Percentiles rank a stretch among this genome's conserved stretches.
These are phyloP conservation scores for Colletotrichum sublineola DNA, from an alignment of 2,329 filamentous ascomycete species.

Conservation along the genomic window DNA sequence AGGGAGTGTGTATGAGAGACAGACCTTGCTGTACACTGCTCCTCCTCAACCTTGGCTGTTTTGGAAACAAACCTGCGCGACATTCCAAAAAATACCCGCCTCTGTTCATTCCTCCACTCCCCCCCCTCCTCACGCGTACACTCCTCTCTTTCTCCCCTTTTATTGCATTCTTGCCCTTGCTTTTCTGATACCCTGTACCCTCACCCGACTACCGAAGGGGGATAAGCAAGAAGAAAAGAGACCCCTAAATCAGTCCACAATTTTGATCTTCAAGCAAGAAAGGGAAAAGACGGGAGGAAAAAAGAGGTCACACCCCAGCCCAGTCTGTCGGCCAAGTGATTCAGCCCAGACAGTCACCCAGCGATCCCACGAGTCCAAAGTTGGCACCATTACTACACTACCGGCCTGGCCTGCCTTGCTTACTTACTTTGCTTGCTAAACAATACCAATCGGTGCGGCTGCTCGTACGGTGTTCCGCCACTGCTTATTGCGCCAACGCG, in stretches of 20 bases:
- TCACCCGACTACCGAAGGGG: slow-evolving; percentile 10
- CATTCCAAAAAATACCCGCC: slow-evolving; percentile 29
- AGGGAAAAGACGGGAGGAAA: neutral
- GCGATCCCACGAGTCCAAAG: slow-evolving; percentile 36
- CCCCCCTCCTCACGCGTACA: slow-evolving; percentile 9
- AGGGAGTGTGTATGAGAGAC: neutral
- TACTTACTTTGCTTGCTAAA: slow-evolving; percentile 26
- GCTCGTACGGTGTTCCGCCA: slow-evolving; percentile 13
- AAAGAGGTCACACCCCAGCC: slow-evolving; percentile 18
- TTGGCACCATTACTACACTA: slow-evolving; percentile 33
- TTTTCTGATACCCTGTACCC: slow-evolving; percentile 15
- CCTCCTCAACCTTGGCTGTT: slow-evolving; percentile 13
- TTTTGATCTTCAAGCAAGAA: slow-evolving; percentile 1
- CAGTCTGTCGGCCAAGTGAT: slow-evolving; percentile 25
- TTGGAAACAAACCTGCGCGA: slow-evolving; percentile 24
- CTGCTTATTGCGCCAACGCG: slow-evolving; percentile 13
- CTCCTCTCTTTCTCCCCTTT: slow-evolving; percentile 13
- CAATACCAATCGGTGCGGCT: neutral
- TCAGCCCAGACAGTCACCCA: slow-evolving; percentile 33
- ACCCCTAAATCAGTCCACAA: slow-evolving; percentile 5
- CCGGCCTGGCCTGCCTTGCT: slow-evolving; percentile 8
- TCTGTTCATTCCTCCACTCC: slow-evolving; percentile 21
- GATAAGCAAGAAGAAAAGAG: neutral
- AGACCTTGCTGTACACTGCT: neutral
- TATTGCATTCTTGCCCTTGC: slow-evolving; percentile 10